These are phyloP conservation scores for Pyrus pyrifolia DNA, from an alignment of 306 rosid species.

Conservation along the genomic window DNA sequence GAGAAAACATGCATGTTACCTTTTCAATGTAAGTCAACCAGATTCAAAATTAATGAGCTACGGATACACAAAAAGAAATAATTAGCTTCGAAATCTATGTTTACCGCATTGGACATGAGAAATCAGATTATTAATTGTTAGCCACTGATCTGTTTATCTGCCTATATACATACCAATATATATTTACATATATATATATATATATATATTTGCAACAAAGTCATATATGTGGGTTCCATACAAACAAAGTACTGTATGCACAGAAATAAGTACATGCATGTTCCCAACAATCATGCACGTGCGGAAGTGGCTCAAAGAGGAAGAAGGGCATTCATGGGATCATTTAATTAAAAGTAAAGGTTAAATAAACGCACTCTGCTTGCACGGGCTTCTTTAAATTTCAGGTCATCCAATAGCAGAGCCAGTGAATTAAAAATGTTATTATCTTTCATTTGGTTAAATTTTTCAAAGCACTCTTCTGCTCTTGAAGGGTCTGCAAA, in stretches of 20 bases:
- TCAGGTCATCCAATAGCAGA: conserved; percentile 46
- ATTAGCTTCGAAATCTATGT: not conserved
- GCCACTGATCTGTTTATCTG: not conserved
- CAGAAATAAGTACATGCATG: not conserved
- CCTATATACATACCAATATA: too few species aligned
- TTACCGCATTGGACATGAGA: not conserved
- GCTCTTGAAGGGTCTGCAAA: conserved; percentile 76
- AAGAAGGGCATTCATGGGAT: not conserved
- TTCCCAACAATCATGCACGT: not conserved
- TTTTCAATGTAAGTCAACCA: not conserved
- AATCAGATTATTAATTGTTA: not conserved
- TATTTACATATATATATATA: too few species aligned
- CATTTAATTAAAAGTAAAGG: not conserved
- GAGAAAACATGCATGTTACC: not conserved
- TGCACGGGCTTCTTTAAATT: conserved; percentile 29
- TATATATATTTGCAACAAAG: not conserved
- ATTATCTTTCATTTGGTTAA: conserved; percentile 67
- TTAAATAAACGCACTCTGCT: conserved; percentile 46
- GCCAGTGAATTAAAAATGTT: conserved; percentile 55
- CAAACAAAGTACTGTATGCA: not conserved
- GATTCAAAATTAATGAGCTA: not conserved
- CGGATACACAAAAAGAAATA: not conserved
- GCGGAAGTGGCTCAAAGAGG: not conserved
- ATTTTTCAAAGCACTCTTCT: conserved; percentile 58
- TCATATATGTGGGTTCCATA: not conserved